Evolutionary conservation across 2,329 filamentous ascomycete species (phyloP).

Genomic region (Ascochyta rabiei): DNA sequence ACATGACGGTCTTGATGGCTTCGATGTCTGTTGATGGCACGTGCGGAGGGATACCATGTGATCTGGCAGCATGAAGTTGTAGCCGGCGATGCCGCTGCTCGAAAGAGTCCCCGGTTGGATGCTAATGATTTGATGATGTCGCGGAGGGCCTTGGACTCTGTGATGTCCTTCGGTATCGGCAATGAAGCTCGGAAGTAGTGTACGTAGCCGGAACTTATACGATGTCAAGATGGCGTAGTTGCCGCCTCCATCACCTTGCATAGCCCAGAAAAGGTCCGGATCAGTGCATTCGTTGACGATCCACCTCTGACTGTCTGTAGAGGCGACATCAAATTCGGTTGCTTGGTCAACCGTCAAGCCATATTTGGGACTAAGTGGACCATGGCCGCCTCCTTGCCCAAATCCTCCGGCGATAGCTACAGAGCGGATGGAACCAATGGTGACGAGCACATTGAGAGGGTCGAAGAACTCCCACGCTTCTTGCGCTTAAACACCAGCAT

Average conservation of each 20-base stretch:
- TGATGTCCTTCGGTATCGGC: constrained; percentile 33
- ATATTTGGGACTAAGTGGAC: constrained; percentile 57
- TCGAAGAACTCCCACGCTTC: constrained; percentile 47
- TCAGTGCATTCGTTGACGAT: constrained; percentile 45
- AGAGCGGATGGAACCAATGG: constrained; percentile 46
- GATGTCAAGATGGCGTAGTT: constrained; percentile 45
- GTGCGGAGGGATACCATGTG: constrained; percentile 41
- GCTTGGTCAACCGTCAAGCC: constrained; percentile 47
- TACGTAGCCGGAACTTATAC: constrained; percentile 47
- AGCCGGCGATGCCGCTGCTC: constrained; percentile 40
- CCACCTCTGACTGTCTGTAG: constrained; percentile 37
- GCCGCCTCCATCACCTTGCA: constrained; percentile 46
- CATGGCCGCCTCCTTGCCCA: constrained; percentile 60
- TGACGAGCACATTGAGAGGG: constrained; percentile 40
- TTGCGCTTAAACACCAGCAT: constrained; percentile 43
- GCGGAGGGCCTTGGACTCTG: constrained; percentile 39
- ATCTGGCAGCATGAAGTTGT: constrained; percentile 43
- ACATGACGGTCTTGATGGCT: constrained; percentile 34
- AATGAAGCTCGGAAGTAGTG: constrained; percentile 45
- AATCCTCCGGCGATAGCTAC: constrained; percentile 58
- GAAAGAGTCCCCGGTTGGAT: constrained; percentile 39
- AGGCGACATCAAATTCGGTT: constrained; percentile 45
- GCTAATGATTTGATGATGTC: constrained; percentile 41
- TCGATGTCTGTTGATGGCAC: constrained; percentile 34
- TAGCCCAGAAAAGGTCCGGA: constrained; percentile 46